These are phyloP conservation scores for Allium fistulosum DNA, from an alignment of 106 monocot genomes.

Conservation along the genomic window DNA sequence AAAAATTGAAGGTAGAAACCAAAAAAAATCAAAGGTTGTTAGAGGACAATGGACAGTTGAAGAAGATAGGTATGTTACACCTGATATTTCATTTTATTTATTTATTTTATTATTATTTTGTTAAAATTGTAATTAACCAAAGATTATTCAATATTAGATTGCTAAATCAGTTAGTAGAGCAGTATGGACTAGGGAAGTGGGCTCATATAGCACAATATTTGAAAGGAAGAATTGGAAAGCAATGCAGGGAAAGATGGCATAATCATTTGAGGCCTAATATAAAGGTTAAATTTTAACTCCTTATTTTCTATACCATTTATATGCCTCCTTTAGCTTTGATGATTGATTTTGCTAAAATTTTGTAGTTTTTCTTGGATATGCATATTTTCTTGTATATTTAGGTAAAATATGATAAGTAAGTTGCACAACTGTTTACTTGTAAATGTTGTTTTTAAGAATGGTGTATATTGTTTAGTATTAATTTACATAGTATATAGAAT, in stretches of 20 bases:
- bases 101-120: no score
- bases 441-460: not conserved
- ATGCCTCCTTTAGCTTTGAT: not conserved
- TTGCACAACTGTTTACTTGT: no score
- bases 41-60: constrained; percentile 75
- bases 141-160: constrained; percentile 15
- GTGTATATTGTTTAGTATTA: not conserved
- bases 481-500: no score
- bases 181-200: constrained; percentile 71
- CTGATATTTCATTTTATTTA: not conserved
- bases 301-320: not conserved
- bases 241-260: constrained; percentile 91
- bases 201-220: constrained; percentile 58
- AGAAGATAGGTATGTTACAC: constrained; percentile 51
- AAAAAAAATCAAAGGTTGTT: constrained; percentile 32
- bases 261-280: constrained; percentile 90
- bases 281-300: constrained; percentile 29
- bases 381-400: not conserved
- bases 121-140: no score
- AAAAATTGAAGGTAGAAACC: constrained; percentile 3
- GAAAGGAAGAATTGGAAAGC: constrained; percentile 70
- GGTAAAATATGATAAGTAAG: not conserved
- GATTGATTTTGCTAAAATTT: not conserved
- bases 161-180: constrained; percentile 46
- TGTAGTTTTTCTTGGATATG: not conserved